Evolutionary conservation across 805 yeast genomes (phyloP), one percentile per base, ranked within the genome.

Genomic region (Ogataea polymorpha): DNA sequence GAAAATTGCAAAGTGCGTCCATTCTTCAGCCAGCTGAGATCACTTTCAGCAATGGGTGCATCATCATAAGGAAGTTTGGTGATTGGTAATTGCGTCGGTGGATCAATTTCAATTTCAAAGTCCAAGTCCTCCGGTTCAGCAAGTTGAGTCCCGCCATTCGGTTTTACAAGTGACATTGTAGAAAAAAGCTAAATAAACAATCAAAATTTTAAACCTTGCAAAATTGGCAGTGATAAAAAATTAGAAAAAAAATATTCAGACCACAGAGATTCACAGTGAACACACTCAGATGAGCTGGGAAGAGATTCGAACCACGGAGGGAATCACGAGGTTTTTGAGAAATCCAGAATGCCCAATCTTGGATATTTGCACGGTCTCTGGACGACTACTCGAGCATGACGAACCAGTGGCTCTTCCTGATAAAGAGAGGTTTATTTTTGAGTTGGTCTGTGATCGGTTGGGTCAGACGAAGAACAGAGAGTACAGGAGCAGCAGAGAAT

Each of bases 401-500:
- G 34, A 56, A 14, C 40, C 57, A 1, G 65, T 77, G 2, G 70
- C 66, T 40, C 68, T 84, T 11, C 90, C 89, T 7, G 74, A 79
- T 42, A 65, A 65, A 39, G 70, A 71, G 17, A 54, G 61, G 1
- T 84, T 84, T 48, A 62, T 82, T 3, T 66, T 82, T 36, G 86
- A 80, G 35, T 63, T 84, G 24, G 45, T 83, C 1, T 68, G 77
- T 37, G 87, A 82, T 53, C 66, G 89, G 40, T 58, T 83, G 53
- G 72, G 74, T 42, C 86, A 79, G 41, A 45, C 48, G 8, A 70
- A 68, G 33, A 56, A 60, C n/a, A 46, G 58, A 2, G 46, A 54
- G 5, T 79, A 79, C 66, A 78, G 71, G 50, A 55, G 42, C n/a
- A 60, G 64, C 39, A 41, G 54, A 1, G 52, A 57, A 2, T 60